Evolutionary conservation across 805 yeast genomes (phyloP).

Genomic region (Candida berthetii): DNA sequence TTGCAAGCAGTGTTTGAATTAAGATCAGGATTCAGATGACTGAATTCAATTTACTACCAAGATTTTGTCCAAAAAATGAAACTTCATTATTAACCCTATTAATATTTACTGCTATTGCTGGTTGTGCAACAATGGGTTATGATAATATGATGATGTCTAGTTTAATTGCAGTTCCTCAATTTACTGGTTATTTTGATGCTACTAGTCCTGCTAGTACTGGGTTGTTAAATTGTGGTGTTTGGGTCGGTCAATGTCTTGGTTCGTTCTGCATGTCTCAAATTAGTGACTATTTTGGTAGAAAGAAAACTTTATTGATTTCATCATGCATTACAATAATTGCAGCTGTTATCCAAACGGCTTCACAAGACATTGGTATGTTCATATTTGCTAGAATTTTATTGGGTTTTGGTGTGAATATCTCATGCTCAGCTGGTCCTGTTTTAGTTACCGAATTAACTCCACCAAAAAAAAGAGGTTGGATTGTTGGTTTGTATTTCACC

Average conservation of each 20-base stretch:
- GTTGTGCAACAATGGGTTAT: conserved; percentile 8
- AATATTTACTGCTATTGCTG: conserved; percentile 5
- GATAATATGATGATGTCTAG: conserved; percentile 10
- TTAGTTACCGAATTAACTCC: no score
- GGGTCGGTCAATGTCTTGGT: conserved; percentile 5
- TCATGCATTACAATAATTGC: conserved; percentile 13
- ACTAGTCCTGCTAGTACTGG: conserved; percentile 4
- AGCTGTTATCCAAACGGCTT: no score
- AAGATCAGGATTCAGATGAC: no score
- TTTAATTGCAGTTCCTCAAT: conserved; percentile 8
- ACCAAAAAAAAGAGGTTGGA: no score
- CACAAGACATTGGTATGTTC: no score
- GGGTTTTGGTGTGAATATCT: no score
- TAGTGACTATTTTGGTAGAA: conserved; percentile 7
- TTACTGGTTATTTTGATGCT: conserved; percentile 5
- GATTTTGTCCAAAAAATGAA: conserved; percentile 5
- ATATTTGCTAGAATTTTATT: no score
- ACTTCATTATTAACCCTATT: background rate
- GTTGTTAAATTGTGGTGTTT: conserved; percentile 7
- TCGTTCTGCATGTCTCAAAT: conserved; percentile 2
- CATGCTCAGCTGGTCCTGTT: no score
- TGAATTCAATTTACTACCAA: conserved; percentile 1
- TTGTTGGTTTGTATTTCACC: no score
- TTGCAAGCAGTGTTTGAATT: no score
- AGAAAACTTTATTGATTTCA: conserved; percentile 4